A percentile compares a stretch with the other conserved stretches of the same genome.
Evolutionary conservation across 768 basidiomycete species (phyloP).

Genomic region (Russula sp.): DNA sequence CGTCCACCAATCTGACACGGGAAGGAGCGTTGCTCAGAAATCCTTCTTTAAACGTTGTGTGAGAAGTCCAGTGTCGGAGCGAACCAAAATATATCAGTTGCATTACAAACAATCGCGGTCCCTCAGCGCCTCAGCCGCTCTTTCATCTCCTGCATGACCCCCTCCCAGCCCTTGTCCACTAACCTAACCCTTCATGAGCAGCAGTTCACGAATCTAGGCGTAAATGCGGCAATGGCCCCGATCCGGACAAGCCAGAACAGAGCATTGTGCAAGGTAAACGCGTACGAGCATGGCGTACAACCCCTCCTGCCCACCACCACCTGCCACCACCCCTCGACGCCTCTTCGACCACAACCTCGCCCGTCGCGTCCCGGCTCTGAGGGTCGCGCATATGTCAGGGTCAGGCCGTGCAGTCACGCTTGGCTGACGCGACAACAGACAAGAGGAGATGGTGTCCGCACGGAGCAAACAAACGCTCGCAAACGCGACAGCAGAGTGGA

Average conservation of each 20-base stretch:
- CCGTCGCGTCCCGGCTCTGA: slow-evolving; percentile 63
- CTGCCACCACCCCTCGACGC: slow-evolving; percentile 31
- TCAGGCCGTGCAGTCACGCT: slow-evolving; percentile 38
- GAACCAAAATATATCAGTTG: too few relatives aligned
- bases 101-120: slow-evolving; percentile 22
- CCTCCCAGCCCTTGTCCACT: slow-evolving; percentile 59
- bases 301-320: slow-evolving; percentile 68
- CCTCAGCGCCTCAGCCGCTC: slow-evolving; percentile 33
- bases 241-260: slow-evolving; percentile 88
- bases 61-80: too few relatives aligned
- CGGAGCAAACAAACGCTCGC: slow-evolving; percentile 85
- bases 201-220: slow-evolving; percentile 80
- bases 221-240: slow-evolving; percentile 83
- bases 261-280: slow-evolving; percentile 85
- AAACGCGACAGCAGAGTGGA: slow-evolving; percentile 86
- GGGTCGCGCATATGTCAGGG: slow-evolving; percentile 47
- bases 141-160: slow-evolving; percentile 45
- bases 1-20: too few relatives aligned
- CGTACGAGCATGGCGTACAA: slow-evolving; percentile 88
- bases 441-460: slow-evolving; percentile 86
- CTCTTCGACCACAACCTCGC: slow-evolving; percentile 51
- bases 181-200: slow-evolving; percentile 75
- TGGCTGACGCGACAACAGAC: slow-evolving; percentile 51
- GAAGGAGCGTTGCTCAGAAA: too few relatives aligned
- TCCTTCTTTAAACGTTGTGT: too few relatives aligned